Percentiles rank a stretch among this genome's conserved stretches.
phyloP scores from a whole-genome alignment of 306 rosid genomes.

The Pyrus bretschneideri region DNA sequence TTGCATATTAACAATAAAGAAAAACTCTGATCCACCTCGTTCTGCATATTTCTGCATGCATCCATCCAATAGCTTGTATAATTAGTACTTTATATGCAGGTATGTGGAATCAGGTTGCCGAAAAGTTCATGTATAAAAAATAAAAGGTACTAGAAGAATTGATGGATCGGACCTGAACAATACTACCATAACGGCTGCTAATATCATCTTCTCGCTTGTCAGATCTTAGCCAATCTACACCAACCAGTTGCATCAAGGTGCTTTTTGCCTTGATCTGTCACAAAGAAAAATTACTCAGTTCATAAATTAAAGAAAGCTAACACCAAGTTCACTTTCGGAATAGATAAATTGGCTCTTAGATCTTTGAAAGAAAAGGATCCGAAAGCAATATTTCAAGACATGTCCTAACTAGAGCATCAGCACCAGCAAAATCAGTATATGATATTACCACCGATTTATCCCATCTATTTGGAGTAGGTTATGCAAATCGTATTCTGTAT shows the following conservation, averaged over 20 bases:
- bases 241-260: slow-evolving; percentile 68
- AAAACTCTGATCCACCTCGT: slow-evolving; percentile 72
- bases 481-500: background rate
- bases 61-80: slow-evolving; percentile 2
- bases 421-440: background rate
- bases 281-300: slow-evolving; percentile 4
- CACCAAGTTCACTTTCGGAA: background rate
- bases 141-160: background rate
- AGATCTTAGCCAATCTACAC: slow-evolving; percentile 77
- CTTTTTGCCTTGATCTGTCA: slow-evolving; percentile 60
- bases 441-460: background rate
- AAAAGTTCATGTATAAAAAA: background rate
- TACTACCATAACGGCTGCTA: slow-evolving; percentile 55
- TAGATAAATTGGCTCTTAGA: background rate
- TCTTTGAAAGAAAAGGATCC: background rate
- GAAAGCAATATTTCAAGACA: background rate
- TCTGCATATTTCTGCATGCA: slow-evolving; percentile 60
- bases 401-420: background rate
- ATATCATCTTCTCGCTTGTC: slow-evolving; percentile 64
- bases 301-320: background rate
- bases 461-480: background rate
- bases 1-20: slow-evolving; percentile 69
- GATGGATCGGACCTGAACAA: slow-evolving; percentile 55
- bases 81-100: background rate
- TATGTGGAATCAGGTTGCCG: background rate